Percentiles rank a stretch among this genome's conserved stretches.
These are phyloP conservation scores for Penicillium griseofulvum DNA, from an alignment of 2,329 filamentous ascomycete species.

Conservation along the genomic window DNA sequence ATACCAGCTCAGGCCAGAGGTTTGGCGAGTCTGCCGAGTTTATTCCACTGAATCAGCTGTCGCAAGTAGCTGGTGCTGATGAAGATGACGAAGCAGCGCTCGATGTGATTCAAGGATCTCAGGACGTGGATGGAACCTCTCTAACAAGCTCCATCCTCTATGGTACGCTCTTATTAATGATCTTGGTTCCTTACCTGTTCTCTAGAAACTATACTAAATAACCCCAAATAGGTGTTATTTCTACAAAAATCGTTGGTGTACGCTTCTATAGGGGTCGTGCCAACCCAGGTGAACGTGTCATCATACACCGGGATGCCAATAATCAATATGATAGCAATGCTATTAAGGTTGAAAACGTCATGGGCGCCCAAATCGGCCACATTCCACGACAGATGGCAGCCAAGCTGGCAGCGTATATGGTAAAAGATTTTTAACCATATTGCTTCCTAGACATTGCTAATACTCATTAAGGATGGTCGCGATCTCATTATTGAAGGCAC, in stretches of 20 bases:
- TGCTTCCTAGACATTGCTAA: constrained; percentile 1
- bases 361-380: constrained; percentile 74
- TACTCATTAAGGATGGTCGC: constrained; percentile 48
- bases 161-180: constrained; percentile 27
- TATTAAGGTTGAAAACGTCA: constrained; percentile 74
- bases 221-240: constrained; percentile 33
- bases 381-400: constrained; percentile 64
- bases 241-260: constrained; percentile 60
- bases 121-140: constrained; percentile 37
- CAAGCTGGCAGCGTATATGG: constrained; percentile 73
- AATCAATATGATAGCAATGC: constrained; percentile 74
- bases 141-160: constrained; percentile 39
- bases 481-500: constrained; percentile 66
- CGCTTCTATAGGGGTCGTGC: constrained; percentile 64
- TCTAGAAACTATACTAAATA: not conserved
- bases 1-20: constrained; percentile 20
- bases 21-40: constrained; percentile 30
- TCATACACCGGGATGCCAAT: constrained; percentile 62
- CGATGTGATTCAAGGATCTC: constrained; percentile 32
- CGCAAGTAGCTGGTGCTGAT: constrained; percentile 30
- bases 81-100: constrained; percentile 39
- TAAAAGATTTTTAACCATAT: constrained; percentile 34
- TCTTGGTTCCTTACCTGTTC: not conserved
- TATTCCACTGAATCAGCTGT: constrained; percentile 32
- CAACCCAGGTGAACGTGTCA: constrained; percentile 61